Conservation (phyloP, 306 rosid species). For the Sesbania bispinosa region DNA sequence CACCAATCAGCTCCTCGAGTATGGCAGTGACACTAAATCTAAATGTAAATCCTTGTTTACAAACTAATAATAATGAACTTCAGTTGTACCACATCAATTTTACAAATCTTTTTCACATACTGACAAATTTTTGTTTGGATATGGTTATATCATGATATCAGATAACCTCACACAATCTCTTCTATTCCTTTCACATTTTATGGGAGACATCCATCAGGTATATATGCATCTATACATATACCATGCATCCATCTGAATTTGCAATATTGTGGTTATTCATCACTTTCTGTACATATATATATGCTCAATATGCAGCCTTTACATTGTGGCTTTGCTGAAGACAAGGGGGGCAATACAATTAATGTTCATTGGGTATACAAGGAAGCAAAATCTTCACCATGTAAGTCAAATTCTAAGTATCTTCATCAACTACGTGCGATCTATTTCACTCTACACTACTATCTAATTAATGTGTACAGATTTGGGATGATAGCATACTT, state of each 20-base stretch:
- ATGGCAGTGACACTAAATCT: slow-evolving; percentile 19
- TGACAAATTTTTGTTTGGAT: not conserved
- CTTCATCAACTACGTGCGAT: not conserved
- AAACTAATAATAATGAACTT: not conserved
- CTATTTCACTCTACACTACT: not conserved
- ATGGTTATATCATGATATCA: slow-evolving; percentile 21
- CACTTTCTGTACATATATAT: not conserved
- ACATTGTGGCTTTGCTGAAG: slow-evolving; percentile 67
- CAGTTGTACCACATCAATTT: not conserved
- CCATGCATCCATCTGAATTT: not conserved
- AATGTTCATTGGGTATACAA: slow-evolving; percentile 68
- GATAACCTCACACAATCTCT: slow-evolving; percentile 81
- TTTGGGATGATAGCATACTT: slow-evolving; percentile 73
- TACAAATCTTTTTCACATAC: not conserved
- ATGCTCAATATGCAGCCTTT: slow-evolving; percentile 56
- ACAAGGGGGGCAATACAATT: slow-evolving; percentile 67
- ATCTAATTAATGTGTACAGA: slow-evolving; percentile 27
- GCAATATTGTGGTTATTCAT: not conserved
- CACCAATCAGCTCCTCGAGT: slow-evolving; percentile 61
- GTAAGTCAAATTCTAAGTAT: slow-evolving; percentile 40
- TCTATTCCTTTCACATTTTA: slow-evolving; percentile 70
- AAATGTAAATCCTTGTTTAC: slow-evolving; percentile 32
- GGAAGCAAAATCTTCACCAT: slow-evolving; percentile 73
- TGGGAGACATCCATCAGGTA: slow-evolving; percentile 96
- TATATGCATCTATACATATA: too few relatives aligned